Evolutionary conservation across 495 filamentous ascomycete species (phyloP).

Genomic region (Daldinia vernicosa): DNA sequence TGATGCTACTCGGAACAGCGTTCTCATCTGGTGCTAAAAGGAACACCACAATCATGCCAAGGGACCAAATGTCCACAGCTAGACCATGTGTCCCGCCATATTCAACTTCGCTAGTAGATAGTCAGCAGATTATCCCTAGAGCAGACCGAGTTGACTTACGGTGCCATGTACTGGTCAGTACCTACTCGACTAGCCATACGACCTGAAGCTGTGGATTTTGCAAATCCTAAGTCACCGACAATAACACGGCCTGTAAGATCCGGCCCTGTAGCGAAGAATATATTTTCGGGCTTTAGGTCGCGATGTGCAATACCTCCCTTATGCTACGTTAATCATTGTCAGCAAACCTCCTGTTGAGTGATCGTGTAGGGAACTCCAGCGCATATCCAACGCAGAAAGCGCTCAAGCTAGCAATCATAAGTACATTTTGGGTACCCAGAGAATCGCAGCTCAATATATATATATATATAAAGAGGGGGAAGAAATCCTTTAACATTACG

Average conservation of each 20-base stretch:
- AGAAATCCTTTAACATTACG: background rate
- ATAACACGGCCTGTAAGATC: constrained; percentile 64
- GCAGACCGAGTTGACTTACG: constrained; percentile 62
- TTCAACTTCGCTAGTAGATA: constrained; percentile 37
- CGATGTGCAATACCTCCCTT: constrained; percentile 82
- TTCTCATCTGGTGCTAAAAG: constrained; percentile 22
- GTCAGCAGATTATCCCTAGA: background rate
- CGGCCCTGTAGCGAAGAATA: constrained; percentile 74
- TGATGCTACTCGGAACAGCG: constrained; percentile 44
- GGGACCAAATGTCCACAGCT: constrained; percentile 57
- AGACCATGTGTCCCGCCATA: constrained; percentile 38
- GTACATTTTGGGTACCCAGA: background rate
- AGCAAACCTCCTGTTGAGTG: background rate
- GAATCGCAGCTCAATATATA: background rate
- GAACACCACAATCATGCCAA: constrained; percentile 24
- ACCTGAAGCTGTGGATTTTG: constrained; percentile 53
- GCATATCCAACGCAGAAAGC: background rate
- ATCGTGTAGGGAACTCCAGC: background rate
- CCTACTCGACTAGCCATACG: constrained; percentile 72
- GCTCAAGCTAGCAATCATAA: background rate
- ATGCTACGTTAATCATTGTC: constrained; percentile 55
- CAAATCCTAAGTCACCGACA: constrained; percentile 78
- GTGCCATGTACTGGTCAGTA: constrained; percentile 72
- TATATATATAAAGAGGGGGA: background rate
- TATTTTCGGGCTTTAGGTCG: constrained; percentile 96